Conservation (phyloP, 164 flowering plant genomes). For the Pachysandra terminalis region DNA sequence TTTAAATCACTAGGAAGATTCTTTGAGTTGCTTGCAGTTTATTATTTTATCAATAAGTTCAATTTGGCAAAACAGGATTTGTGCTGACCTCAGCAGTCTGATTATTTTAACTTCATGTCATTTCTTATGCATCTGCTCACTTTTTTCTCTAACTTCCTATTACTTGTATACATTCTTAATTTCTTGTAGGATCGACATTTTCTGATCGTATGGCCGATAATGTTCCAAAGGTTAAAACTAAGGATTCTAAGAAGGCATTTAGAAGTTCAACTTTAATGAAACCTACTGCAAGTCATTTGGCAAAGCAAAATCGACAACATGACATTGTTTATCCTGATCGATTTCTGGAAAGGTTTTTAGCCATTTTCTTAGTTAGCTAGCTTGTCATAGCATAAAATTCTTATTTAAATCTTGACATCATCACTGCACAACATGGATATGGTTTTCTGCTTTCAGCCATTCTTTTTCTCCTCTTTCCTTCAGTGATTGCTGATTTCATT, state of each 20-base stretch:
- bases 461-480: not conserved
- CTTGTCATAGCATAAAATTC: not conserved
- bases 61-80: no score
- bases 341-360: conserved; percentile 23
- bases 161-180: not conserved
- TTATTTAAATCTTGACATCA: not conserved
- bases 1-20: no score
- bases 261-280: conserved; percentile 90
- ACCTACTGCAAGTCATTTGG: conserved; percentile 91
- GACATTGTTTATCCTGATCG: conserved; percentile 39
- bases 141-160: not conserved
- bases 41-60: no score
- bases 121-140: not conserved
- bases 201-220: conserved; percentile 30
- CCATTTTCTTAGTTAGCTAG: not conserved
- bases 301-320: conserved; percentile 64
- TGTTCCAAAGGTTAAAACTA: conserved; percentile 31
- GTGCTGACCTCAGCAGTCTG: no score
- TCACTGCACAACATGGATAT: no score
- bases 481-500: not conserved
- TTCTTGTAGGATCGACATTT: conserved; percentile 39
- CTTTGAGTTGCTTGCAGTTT: no score
- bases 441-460: no score
- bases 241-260: conserved; percentile 29
- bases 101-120: not conserved